phyloP scores from a whole-genome alignment of 2,329 filamentous ascomycete genomes.

The Penicillium hesseltinei region DNA sequence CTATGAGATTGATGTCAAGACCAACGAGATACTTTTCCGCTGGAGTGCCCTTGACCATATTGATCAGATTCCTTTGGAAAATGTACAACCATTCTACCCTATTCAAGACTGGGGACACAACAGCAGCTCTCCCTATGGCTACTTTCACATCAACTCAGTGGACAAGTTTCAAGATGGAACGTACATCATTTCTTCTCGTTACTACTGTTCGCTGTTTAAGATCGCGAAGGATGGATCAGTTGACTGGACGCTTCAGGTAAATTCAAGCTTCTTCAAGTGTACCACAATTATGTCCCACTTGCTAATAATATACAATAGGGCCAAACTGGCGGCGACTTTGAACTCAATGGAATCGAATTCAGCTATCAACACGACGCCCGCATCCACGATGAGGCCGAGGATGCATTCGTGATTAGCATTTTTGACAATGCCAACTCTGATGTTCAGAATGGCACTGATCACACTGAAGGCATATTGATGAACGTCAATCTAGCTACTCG shows the following conservation, averaged over 20 bases:
- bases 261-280: neutral
- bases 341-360: slow-evolving; percentile 12
- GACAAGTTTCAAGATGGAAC: slow-evolving; percentile 12
- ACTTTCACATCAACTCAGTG: slow-evolving; percentile 25
- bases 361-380: slow-evolving; percentile 35
- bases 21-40: slow-evolving; percentile 28
- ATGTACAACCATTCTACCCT: slow-evolving; percentile 14
- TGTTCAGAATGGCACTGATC: neutral
- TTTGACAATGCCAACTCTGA: slow-evolving; percentile 32
- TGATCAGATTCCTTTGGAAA: slow-evolving; percentile 18
- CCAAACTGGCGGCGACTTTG: slow-evolving; percentile 27
- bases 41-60: slow-evolving; percentile 32
- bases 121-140: slow-evolving; percentile 22
- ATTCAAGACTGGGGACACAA: slow-evolving; percentile 9
- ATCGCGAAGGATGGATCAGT: slow-evolving; percentile 6
- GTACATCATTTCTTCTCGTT: neutral
- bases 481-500: slow-evolving; percentile 14
- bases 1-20: slow-evolving; percentile 30
- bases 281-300: neutral
- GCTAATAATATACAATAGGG: slow-evolving; percentile 15
- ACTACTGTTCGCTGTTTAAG: slow-evolving; percentile 6
- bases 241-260: slow-evolving; percentile 19
- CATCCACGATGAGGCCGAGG: slow-evolving; percentile 27
- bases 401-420: slow-evolving; percentile 27
- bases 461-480: slow-evolving; percentile 16